Conservation (phyloP, 164 flowering plant genomes). For the Sextonia rubra region DNA sequence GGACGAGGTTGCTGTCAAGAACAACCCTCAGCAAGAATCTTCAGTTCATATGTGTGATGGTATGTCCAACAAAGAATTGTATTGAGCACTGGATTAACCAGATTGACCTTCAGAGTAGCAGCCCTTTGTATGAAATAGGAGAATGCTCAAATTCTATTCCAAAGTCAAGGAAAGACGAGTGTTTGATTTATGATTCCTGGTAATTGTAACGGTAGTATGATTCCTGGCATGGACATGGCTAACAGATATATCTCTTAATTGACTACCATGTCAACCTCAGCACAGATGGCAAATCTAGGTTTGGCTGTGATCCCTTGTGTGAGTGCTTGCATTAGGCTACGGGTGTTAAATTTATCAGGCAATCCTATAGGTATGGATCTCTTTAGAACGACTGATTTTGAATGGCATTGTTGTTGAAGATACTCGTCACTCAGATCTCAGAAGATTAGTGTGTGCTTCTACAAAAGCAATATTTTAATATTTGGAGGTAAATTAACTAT, state of each 20-base stretch:
- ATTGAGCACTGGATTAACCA: conserved; percentile 79
- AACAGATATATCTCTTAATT: conserved; percentile 72
- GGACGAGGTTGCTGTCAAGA: conserved; percentile 27
- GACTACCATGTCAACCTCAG: conserved; percentile 56
- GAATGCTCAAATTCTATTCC: conserved; percentile 27
- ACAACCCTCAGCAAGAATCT: conserved; percentile 31
- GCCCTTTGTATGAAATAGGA: conserved; percentile 41
- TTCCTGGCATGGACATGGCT: conserved; percentile 69
- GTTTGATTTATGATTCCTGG: conserved; percentile 17
- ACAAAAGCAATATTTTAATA: too few species aligned
- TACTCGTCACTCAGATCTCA: too few species aligned
- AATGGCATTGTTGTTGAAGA: too few species aligned
- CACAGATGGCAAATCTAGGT: conserved; percentile 85
- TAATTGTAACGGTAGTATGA: conserved; percentile 41
- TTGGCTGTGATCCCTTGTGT: conserved; percentile 78
- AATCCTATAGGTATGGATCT: conserved; percentile 63
- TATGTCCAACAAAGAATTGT: conserved; percentile 50
- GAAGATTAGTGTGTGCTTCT: too few species aligned
- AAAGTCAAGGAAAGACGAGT: conserved; percentile 23
- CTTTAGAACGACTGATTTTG: too few species aligned
- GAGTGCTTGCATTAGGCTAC: conserved; percentile 65
- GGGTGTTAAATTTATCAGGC: conserved; percentile 79
- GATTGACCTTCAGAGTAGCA: conserved; percentile 53
- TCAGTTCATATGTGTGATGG: conserved; percentile 31
- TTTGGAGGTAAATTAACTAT: too few species aligned